Conservation (phyloP, 2,329 filamentous ascomycete species). For the Keithomyces neogunnii region DNA sequence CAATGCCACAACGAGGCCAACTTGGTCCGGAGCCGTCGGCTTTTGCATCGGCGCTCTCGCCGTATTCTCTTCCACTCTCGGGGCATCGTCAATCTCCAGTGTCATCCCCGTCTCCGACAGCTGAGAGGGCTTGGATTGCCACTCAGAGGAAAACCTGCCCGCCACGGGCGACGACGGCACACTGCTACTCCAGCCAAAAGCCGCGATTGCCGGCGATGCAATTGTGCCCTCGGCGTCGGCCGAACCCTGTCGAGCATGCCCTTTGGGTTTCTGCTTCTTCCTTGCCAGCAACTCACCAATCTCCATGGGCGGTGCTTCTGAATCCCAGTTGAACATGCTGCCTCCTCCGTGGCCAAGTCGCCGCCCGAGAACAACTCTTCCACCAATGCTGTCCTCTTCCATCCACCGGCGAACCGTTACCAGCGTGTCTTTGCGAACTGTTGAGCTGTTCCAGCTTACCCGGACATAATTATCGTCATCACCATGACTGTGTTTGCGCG, state of each 20-base stretch:
- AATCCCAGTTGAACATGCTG: constrained; percentile 55
- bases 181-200: constrained; percentile 18
- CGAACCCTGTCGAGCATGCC: constrained; percentile 13
- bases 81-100: neutral
- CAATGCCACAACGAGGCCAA: neutral
- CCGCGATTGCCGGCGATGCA: constrained; percentile 17
- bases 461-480: constrained; percentile 52
- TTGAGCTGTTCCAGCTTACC: constrained; percentile 49
- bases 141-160: neutral
- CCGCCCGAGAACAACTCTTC: constrained; percentile 32
- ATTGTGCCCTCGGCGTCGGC: constrained; percentile 13
- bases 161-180: constrained; percentile 8
- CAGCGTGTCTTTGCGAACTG: constrained; percentile 43
- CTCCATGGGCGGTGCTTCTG: constrained; percentile 39
- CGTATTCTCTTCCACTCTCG: neutral
- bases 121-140: neutral
- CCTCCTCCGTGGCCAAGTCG: constrained; percentile 31
- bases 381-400: constrained; percentile 52
- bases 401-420: constrained; percentile 57
- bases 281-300: constrained; percentile 29
- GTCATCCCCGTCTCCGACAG: neutral
- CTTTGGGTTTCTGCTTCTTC: constrained; percentile 11
- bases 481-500: constrained; percentile 46
- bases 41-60: neutral
- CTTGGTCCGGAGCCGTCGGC: neutral